phyloP scores from a whole-genome alignment of 2,329 filamentous ascomycete species.

The Aspergillus sp. region DNA sequence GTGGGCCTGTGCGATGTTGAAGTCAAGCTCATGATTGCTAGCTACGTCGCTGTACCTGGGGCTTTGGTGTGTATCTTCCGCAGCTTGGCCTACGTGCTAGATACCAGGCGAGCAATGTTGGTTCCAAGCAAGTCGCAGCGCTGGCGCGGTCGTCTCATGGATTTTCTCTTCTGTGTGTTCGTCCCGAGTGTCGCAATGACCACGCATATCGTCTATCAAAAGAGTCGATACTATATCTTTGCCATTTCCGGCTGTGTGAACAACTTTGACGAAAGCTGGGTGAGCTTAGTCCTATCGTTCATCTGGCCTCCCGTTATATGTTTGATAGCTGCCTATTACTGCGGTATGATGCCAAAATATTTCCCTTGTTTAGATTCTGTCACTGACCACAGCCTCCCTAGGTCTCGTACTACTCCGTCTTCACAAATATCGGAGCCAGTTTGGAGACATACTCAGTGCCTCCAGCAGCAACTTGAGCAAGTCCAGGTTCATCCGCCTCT shows the following conservation, averaged over 20 bases:
- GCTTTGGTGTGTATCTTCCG: slow-evolving; percentile 56
- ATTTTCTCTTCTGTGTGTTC: slow-evolving; percentile 52
- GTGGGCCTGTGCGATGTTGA: slow-evolving; percentile 61
- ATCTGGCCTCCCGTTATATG: slow-evolving; percentile 56
- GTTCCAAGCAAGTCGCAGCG: slow-evolving; percentile 46
- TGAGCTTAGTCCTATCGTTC: slow-evolving; percentile 48
- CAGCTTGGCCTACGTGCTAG: slow-evolving; percentile 56
- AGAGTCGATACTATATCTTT: slow-evolving; percentile 53
- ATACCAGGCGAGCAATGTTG: slow-evolving; percentile 52
- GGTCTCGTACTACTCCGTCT: slow-evolving; percentile 59
- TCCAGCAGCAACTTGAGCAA: slow-evolving; percentile 49
- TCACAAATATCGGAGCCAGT: slow-evolving; percentile 54
- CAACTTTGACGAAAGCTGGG: slow-evolving; percentile 54
- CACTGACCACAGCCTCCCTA: slow-evolving; percentile 21
- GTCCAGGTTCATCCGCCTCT: slow-evolving; percentile 56
- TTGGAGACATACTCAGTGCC: slow-evolving; percentile 51
- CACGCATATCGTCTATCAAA: slow-evolving; percentile 57
- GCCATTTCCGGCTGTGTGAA: slow-evolving; percentile 57
- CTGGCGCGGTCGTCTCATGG: slow-evolving; percentile 43
- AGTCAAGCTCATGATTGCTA: slow-evolving; percentile 52
- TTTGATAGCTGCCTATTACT: slow-evolving; percentile 51
- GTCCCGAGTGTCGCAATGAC: slow-evolving; percentile 53
- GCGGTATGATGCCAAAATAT: slow-evolving; percentile 42
- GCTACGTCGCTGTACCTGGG: slow-evolving; percentile 49
- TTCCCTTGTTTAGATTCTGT: neutral